phyloP scores from a whole-genome alignment of 768 basidiomycete species.

The Trametes cinnabarina region DNA sequence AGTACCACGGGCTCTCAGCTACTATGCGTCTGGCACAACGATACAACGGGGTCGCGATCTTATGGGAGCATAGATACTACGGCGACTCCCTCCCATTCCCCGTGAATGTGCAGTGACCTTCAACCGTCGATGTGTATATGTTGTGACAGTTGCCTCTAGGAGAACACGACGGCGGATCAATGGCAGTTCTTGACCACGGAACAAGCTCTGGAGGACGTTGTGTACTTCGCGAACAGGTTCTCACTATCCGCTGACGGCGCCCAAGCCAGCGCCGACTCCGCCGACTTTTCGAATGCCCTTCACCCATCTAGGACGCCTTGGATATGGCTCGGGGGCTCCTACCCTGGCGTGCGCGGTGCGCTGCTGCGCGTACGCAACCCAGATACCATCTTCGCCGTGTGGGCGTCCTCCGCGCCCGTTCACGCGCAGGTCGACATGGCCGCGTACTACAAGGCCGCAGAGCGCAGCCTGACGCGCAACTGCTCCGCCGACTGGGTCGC shows the following conservation, averaged over 20 bases:
- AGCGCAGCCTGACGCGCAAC: slow-evolving; percentile 48
- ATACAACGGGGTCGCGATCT: slow-evolving; percentile 45
- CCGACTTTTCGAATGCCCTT: slow-evolving; percentile 23
- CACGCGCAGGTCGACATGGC: slow-evolving; percentile 51
- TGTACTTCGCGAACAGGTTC: slow-evolving; percentile 48
- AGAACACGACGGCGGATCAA: slow-evolving; percentile 44
- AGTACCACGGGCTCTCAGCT: slow-evolving; percentile 49
- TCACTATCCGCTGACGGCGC: background rate
- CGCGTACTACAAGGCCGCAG: slow-evolving; percentile 49
- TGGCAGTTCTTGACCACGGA: slow-evolving; percentile 49
- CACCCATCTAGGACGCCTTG: slow-evolving; percentile 46
- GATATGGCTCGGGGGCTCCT: slow-evolving; percentile 50
- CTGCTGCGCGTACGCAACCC: slow-evolving; percentile 48
- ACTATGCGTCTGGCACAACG: slow-evolving; percentile 47
- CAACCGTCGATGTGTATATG: no score
- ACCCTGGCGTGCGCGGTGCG: slow-evolving; percentile 46
- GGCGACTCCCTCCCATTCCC: slow-evolving; percentile 48
- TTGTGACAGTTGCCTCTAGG: slow-evolving; percentile 25
- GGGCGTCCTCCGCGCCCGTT: slow-evolving; percentile 51
- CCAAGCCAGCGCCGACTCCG: background rate
- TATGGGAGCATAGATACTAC: slow-evolving; percentile 54
- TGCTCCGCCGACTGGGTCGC: slow-evolving; percentile 54
- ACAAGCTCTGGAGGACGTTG: slow-evolving; percentile 49
- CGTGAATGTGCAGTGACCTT: slow-evolving; percentile 35
- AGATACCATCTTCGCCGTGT: slow-evolving; percentile 43